These are phyloP conservation scores for Diplosphaera chodatii DNA, from an alignment of 139 green algal species.

Conservation along the genomic window DNA sequence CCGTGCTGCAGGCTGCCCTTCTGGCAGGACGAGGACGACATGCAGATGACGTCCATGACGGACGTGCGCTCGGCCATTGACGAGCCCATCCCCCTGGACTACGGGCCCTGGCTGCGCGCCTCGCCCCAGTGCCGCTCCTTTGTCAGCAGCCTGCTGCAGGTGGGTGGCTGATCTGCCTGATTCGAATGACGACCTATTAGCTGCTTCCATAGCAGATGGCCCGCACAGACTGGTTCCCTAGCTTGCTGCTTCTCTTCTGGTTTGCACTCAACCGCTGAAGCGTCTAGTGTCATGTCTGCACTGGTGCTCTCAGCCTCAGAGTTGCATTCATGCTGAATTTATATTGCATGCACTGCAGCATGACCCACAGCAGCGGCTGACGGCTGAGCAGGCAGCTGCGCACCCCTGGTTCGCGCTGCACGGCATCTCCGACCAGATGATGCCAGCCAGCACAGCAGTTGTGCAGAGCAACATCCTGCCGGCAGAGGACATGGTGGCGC, in stretches of 20 bases:
- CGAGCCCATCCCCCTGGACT: neutral
- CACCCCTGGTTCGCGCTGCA: constrained; percentile 56
- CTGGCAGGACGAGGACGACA: neutral
- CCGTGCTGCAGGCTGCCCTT: neutral
- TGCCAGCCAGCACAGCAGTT: no score
- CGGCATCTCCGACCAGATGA: neutral
- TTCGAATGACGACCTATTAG: no score
- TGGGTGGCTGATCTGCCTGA: no score
- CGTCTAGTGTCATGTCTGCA: no score
- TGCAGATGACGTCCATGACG: neutral
- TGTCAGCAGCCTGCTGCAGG: neutral
- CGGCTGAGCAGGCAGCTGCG: constrained; percentile 48
- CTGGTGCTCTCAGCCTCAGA: no score
- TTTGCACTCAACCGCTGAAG: no score
- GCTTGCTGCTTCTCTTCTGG: no score
- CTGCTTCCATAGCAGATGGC: no score
- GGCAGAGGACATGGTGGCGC: neutral
- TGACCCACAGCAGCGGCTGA: constrained; percentile 51
- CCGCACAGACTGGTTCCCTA: no score
- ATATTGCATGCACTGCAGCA: no score
- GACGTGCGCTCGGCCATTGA: neutral
- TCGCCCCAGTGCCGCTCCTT: neutral
- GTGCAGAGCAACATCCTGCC: neutral
- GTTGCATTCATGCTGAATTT: no score
- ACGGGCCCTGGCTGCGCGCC: neutral